Evolutionary conservation across 805 yeast species (phyloP).

Genomic region (Candida silvicultrix): DNA sequence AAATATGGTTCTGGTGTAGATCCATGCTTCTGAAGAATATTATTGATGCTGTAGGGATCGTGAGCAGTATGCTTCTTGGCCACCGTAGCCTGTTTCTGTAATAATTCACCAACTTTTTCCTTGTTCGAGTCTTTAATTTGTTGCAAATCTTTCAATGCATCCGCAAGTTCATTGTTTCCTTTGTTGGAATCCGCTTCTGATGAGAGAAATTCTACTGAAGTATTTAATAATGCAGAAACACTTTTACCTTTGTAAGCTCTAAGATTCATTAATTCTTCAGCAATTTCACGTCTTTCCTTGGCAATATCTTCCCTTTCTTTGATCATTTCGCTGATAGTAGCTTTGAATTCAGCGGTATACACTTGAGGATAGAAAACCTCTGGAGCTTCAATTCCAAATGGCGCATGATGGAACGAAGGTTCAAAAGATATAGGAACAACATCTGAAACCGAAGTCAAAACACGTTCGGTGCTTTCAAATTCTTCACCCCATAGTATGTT

Average conservation of each 20-base stretch:
- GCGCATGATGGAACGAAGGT: slow-evolving; percentile 5
- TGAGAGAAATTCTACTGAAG: slow-evolving; percentile 21
- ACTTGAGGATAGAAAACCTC: slow-evolving; percentile 34
- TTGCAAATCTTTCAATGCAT: slow-evolving; percentile 19
- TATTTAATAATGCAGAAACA: slow-evolving; percentile 19
- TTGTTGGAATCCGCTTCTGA: neutral
- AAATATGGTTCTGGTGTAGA: slow-evolving; percentile 29
- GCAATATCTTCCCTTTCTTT: slow-evolving; percentile 1
- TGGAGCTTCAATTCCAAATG: slow-evolving; percentile 23
- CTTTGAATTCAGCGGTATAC: slow-evolving; percentile 24
- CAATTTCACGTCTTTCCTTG: slow-evolving; percentile 12
- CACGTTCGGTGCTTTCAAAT: slow-evolving; percentile 16
- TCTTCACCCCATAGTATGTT: slow-evolving; percentile 25
- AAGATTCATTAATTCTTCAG: slow-evolving; percentile 17
- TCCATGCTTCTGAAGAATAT: slow-evolving; percentile 17
- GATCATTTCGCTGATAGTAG: slow-evolving; percentile 5
- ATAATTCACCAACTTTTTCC: slow-evolving; percentile 3
- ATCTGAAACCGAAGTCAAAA: slow-evolving; percentile 24
- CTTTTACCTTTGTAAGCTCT: slow-evolving; percentile 28
- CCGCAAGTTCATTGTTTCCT: slow-evolving; percentile 1
- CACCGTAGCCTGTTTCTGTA: slow-evolving; percentile 5
- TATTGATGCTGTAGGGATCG: slow-evolving; percentile 22
- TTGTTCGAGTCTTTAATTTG: slow-evolving; percentile 9
- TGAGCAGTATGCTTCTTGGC: slow-evolving; percentile 10
- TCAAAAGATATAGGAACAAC: slow-evolving; percentile 28